Evolutionary conservation across 768 basidiomycete genomes (phyloP).

Genomic region (Phanerochaete carnosa): DNA sequence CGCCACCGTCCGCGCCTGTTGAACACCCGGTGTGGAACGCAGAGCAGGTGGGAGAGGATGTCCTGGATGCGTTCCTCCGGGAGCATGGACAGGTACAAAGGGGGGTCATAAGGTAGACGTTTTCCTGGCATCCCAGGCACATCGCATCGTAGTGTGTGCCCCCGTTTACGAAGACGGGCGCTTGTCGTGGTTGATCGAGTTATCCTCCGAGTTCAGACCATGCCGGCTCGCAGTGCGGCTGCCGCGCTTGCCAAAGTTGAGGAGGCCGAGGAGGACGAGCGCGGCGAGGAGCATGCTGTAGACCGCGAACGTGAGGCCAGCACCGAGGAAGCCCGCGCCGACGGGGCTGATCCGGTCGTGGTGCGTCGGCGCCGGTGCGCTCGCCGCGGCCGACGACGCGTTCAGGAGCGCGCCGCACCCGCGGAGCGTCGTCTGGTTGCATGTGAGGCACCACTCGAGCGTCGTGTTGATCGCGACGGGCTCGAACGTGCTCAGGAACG

Average conservation of each 20-base stretch:
- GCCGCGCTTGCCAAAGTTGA: not conserved
- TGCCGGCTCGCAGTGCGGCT: not conserved
- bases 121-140: too few species aligned
- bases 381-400: not conserved
- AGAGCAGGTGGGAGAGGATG: not conserved
- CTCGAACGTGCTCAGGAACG: slow-evolving; percentile 43
- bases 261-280: slow-evolving; percentile 1
- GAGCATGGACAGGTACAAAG: not conserved
- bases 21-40: not conserved
- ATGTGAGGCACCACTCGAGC: slow-evolving; percentile 54
- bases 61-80: not conserved
- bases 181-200: not conserved
- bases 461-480: slow-evolving; percentile 48
- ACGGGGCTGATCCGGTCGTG: slow-evolving; percentile 14
- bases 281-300: slow-evolving; percentile 7
- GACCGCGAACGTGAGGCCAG: slow-evolving; percentile 11
- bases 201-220: not conserved
- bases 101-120: too few species aligned
- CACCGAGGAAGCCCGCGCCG: slow-evolving; percentile 16
- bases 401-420: slow-evolving; percentile 38
- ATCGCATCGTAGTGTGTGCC: too few species aligned
- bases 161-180: not conserved
- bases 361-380: not conserved
- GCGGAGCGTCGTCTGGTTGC: slow-evolving; percentile 51
- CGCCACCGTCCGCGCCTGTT: not conserved